Evolutionary conservation across 164 flowering plant species (phyloP).

Genomic region (Aristolochia contorta): DNA sequence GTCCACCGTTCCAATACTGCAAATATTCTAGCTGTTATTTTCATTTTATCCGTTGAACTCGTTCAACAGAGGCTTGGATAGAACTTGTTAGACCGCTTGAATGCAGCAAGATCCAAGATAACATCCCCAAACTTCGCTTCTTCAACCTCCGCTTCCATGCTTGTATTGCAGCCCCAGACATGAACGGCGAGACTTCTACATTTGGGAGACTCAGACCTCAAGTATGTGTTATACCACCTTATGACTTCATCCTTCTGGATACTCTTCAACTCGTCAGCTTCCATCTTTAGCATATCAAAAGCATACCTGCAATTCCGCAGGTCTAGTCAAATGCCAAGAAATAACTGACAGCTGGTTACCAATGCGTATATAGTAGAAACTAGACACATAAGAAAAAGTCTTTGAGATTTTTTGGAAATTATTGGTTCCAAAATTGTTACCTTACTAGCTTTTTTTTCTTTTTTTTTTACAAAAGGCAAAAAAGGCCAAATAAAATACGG

Average conservation of each 20-base stretch:
- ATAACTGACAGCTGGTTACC: background rate
- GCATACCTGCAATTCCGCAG: slow-evolving; percentile 48
- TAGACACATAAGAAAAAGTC: background rate
- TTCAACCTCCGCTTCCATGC: slow-evolving; percentile 29
- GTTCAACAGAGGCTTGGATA: slow-evolving; percentile 60
- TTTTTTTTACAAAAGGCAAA: background rate
- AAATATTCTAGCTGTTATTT: too few species aligned
- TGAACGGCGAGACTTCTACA: slow-evolving; percentile 64
- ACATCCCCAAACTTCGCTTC: slow-evolving; percentile 21
- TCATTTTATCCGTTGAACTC: background rate
- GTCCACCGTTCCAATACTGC: too few species aligned
- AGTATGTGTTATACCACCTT: slow-evolving; percentile 60
- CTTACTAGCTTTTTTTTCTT: background rate
- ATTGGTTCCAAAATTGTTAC: too few species aligned
- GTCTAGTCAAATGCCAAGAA: background rate
- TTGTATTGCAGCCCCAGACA: slow-evolving; percentile 85
- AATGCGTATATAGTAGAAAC: background rate
- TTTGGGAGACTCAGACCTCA: slow-evolving; percentile 48
- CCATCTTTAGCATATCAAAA: slow-evolving; percentile 64
- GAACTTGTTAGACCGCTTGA: slow-evolving; percentile 49
- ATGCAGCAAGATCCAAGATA: slow-evolving; percentile 40
- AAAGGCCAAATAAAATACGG: too few species aligned
- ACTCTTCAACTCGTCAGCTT: slow-evolving; percentile 56
- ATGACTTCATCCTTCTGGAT: slow-evolving; percentile 57
- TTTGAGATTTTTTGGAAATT: background rate